phyloP scores from a whole-genome alignment of 371 early-diverging fungal species.

The Lichtheimia hyalospora region DNA sequence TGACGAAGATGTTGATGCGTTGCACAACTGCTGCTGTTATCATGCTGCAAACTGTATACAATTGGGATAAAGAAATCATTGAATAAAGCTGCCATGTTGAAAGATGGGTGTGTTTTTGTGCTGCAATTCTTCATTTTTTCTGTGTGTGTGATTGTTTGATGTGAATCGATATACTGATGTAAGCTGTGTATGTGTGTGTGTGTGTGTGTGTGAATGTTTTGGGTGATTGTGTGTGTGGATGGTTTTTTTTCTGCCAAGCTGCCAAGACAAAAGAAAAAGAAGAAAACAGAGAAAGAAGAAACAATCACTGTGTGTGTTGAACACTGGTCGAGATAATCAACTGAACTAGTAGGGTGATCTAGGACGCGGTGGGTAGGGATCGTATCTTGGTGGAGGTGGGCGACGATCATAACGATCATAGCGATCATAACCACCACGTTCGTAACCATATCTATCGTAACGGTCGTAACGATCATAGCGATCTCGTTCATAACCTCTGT shows the following conservation, averaged over 20 bases:
- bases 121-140: too few species aligned
- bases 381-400: slow-evolving; percentile 54
- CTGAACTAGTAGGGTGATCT: slow-evolving; percentile 51
- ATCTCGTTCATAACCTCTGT: slow-evolving; percentile 50
- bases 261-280: too few species aligned
- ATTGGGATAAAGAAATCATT: too few species aligned
- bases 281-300: too few species aligned
- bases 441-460: slow-evolving; percentile 29
- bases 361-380: slow-evolving; percentile 55
- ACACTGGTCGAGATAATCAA: not conserved
- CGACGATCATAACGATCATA: slow-evolving; percentile 63
- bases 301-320: not conserved
- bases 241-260: not conserved
- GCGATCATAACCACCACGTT: slow-evolving; percentile 48
- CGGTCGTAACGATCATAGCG: slow-evolving; percentile 55
- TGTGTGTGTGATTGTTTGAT: too few species aligned
- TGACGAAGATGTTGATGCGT: too few species aligned
- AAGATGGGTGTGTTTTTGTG: too few species aligned
- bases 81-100: too few species aligned
- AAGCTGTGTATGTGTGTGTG: not conserved
- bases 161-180: too few species aligned
- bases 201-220: not conserved
- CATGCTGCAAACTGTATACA: too few species aligned
- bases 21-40: too few species aligned
- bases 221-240: not conserved